phyloP scores from a whole-genome alignment of 2,329 filamentous ascomycete genomes.

The Westerdykella ornata region DNA sequence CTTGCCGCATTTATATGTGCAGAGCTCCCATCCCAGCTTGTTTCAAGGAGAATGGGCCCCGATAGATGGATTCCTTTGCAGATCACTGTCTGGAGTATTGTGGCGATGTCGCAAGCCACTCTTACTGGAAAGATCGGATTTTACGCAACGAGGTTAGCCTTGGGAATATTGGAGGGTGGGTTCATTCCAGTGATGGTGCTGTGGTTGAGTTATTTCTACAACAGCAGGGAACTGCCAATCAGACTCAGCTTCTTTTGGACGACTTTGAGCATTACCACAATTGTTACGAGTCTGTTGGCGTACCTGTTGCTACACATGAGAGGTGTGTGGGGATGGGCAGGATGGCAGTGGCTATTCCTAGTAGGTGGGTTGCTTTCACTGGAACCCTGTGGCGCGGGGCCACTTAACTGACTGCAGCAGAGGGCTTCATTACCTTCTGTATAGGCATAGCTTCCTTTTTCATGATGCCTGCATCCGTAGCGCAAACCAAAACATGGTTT shows the following conservation, averaged over 20 bases:
- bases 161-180: conserved; percentile 51
- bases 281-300: conserved; percentile 42
- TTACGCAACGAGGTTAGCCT: conserved; percentile 28
- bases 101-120: conserved; percentile 7
- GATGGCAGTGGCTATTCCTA: conserved; percentile 45
- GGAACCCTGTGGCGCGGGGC: no score
- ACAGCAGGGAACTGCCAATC: conserved; percentile 52
- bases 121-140: conserved; percentile 7
- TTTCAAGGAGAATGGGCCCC: conserved; percentile 38
- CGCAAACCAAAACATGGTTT: conserved; percentile 37
- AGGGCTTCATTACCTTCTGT: conserved; percentile 8
- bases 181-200: conserved; percentile 53
- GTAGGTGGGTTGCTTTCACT: neutral
- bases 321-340: conserved; percentile 37
- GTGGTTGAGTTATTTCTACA: conserved; percentile 68
- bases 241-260: conserved; percentile 59
- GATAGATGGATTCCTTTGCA: conserved; percentile 36
- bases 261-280: conserved; percentile 45
- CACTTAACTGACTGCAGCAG: conserved; percentile 2
- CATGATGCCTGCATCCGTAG: conserved; percentile 46
- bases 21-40: conserved; percentile 37
- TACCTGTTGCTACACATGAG: conserved; percentile 42
- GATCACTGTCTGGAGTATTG: conserved; percentile 17
- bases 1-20: conserved; percentile 67
- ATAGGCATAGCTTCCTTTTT: conserved; percentile 11